A percentile compares a stretch with the other conserved stretches of the same genome.
Evolutionary conservation across 2,329 filamentous ascomycete genomes (phyloP).

Genomic region (Tolypocladium tundrense): DNA sequence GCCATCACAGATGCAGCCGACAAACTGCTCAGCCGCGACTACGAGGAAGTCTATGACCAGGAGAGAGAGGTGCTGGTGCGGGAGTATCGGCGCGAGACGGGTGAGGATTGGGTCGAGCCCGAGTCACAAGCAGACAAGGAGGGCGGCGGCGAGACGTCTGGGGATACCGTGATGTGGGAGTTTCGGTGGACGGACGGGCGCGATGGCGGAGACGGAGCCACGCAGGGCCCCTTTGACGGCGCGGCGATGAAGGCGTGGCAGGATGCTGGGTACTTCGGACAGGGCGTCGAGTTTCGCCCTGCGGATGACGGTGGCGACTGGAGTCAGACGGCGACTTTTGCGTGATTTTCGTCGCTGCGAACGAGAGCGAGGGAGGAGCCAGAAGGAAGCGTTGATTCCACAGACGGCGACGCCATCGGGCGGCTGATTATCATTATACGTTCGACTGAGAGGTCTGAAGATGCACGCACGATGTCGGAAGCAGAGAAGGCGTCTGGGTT

Average conservation of each 20-base stretch:
- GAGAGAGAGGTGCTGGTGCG: slow-evolving; percentile 76
- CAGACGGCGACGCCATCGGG: not conserved
- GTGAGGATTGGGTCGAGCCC: slow-evolving; percentile 68
- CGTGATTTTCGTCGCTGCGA: slow-evolving; percentile 20
- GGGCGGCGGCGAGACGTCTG: slow-evolving; percentile 6
- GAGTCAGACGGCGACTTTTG: slow-evolving; percentile 40
- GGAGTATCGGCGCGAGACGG: slow-evolving; percentile 75
- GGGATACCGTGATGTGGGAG: slow-evolving; percentile 52
- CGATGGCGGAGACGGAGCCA: slow-evolving; percentile 63
- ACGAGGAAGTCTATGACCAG: slow-evolving; percentile 84
- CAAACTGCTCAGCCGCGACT: slow-evolving; percentile 70
- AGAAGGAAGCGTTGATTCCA: not conserved
- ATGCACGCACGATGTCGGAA: not conserved
- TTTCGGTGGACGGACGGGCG: slow-evolving; percentile 86
- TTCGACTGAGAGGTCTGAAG: not conserved
- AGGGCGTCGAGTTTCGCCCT: slow-evolving; percentile 70
- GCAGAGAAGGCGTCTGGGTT: not conserved
- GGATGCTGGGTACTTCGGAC: slow-evolving; percentile 83
- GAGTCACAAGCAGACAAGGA: slow-evolving; percentile 14
- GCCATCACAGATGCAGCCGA: slow-evolving; percentile 84
- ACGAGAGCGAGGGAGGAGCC: not conserved
- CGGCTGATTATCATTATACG: not conserved
- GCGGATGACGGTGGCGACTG: slow-evolving; percentile 45
- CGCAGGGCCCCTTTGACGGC: slow-evolving; percentile 81
- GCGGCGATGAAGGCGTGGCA: slow-evolving; percentile 85